A percentile compares a stretch with the other conserved stretches of the same genome.
Conservation (phyloP, 2,329 filamentous ascomycete species). For the Penicillium sp. region DNA sequence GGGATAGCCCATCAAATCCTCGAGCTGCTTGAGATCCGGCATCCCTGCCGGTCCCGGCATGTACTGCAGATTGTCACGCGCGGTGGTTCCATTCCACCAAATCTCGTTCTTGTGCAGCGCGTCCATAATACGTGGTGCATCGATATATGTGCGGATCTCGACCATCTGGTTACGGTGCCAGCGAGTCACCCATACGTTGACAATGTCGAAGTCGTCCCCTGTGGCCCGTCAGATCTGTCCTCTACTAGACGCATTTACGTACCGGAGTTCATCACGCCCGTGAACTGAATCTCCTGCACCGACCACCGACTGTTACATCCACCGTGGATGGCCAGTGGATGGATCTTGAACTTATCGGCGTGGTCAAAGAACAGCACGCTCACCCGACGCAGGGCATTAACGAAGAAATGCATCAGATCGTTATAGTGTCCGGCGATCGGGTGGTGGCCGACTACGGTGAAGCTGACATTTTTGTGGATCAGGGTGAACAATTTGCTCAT, state of each 20-base stretch:
- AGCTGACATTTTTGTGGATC: constrained; percentile 31
- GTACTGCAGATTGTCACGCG: constrained; percentile 27
- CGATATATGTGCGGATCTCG: constrained; percentile 33
- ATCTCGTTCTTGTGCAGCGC: constrained; percentile 31
- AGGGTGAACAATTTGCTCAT: constrained; percentile 30
- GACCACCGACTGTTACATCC: constrained; percentile 33
- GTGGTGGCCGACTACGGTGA: constrained; percentile 32
- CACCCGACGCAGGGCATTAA: constrained; percentile 31
- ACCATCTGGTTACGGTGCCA: constrained; percentile 32
- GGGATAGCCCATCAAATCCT: constrained; percentile 26
- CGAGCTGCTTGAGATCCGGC: constrained; percentile 27
- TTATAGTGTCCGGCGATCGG: constrained; percentile 31
- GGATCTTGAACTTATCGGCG: constrained; percentile 29
- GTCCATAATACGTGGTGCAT: constrained; percentile 26
- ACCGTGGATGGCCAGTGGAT: constrained; percentile 29
- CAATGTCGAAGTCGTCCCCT: constrained; percentile 30
- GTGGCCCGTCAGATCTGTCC: neutral
- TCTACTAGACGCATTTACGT: neutral
- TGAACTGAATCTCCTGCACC: constrained; percentile 31
- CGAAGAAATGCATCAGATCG: constrained; percentile 32
- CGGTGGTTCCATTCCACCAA: constrained; percentile 31
- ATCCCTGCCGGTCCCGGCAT: constrained; percentile 33
- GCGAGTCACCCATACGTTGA: constrained; percentile 33
- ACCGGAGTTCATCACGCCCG: constrained; percentile 33
- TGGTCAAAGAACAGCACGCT: constrained; percentile 27